These are phyloP conservation scores for Heritiera littoralis DNA, from an alignment of 345 rosid species.

Conservation along the genomic window DNA sequence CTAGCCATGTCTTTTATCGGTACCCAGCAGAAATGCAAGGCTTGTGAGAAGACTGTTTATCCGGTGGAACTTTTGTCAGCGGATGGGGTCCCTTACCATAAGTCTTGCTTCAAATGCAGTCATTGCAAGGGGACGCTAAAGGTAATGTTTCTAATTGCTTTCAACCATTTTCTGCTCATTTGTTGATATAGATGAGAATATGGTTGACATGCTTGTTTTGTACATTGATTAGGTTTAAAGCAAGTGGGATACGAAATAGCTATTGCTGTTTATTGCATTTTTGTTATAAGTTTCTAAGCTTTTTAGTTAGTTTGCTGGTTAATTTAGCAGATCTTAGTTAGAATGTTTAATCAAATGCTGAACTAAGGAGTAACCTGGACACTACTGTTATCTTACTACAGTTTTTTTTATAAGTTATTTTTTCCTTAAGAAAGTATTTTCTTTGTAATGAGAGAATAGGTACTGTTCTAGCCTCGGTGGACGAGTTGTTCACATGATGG, in stretches of 20 bases:
- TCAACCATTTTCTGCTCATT: neutral
- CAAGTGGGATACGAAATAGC: neutral
- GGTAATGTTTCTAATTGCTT: constrained; percentile 36
- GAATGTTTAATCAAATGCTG: neutral
- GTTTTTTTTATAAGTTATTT: neutral
- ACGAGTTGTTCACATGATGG: neutral
- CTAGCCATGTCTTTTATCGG: constrained; percentile 83
- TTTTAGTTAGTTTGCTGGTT: neutral
- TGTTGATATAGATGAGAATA: neutral
- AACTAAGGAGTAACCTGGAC: neutral
- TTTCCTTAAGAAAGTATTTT: neutral
- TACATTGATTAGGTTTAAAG: neutral
- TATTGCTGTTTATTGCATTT: neutral
- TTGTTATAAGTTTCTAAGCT: neutral
- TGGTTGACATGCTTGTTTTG: neutral
- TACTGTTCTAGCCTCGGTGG: too few relatives aligned
- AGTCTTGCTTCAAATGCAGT: constrained; percentile 90
- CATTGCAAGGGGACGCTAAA: constrained; percentile 93
- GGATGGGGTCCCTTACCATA: constrained; percentile 85
- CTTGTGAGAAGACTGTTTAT: constrained; percentile 95
- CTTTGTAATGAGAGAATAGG: neutral
- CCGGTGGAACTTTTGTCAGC: constrained; percentile 90
- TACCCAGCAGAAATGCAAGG: constrained; percentile 94
- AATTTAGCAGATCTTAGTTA: neutral
- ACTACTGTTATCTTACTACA: neutral